These are phyloP conservation scores for Acacia acuminata DNA, from an alignment of 306 rosid species.

Conservation along the genomic window DNA sequence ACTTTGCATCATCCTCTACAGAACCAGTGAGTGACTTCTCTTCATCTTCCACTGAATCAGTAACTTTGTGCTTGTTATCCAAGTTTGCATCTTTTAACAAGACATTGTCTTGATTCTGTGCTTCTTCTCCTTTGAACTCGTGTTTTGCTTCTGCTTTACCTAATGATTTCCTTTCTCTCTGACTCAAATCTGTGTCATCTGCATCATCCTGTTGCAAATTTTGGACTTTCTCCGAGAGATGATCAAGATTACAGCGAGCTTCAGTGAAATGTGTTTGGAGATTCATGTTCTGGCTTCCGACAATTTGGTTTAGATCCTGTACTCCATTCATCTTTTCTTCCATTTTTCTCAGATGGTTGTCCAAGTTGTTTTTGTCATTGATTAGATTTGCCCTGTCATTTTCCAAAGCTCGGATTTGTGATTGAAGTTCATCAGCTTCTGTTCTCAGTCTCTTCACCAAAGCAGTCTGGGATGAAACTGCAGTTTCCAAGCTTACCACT, in stretches of 20 bases:
- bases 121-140: conserved; percentile 23
- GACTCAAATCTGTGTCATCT: conserved; percentile 30
- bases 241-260: conserved; percentile 59
- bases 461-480: conserved; percentile 77
- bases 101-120: conserved; percentile 28
- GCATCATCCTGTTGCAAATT: conserved; percentile 44
- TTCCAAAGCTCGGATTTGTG: conserved; percentile 57
- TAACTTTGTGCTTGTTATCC: conserved; percentile 11
- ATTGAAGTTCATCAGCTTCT: conserved; percentile 61
- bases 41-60: background rate
- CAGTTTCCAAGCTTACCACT: conserved; percentile 71
- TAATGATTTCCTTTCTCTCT: conserved; percentile 18
- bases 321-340: conserved; percentile 50
- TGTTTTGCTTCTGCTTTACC: conserved; percentile 30
- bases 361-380: conserved; percentile 46
- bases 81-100: conserved; percentile 30
- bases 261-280: conserved; percentile 68
- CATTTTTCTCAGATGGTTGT: conserved; percentile 51
- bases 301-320: conserved; percentile 48
- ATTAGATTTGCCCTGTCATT: conserved; percentile 51
- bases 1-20: background rate
- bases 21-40: conserved; percentile 2
- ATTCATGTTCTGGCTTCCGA: conserved; percentile 56
- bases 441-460: conserved; percentile 50
- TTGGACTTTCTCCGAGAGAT: conserved; percentile 55